A percentile compares a stretch with the other conserved stretches of the same genome.
Conservation (phyloP, 169 alveolate species). For the Cryptosporidium ryanae region DNA sequence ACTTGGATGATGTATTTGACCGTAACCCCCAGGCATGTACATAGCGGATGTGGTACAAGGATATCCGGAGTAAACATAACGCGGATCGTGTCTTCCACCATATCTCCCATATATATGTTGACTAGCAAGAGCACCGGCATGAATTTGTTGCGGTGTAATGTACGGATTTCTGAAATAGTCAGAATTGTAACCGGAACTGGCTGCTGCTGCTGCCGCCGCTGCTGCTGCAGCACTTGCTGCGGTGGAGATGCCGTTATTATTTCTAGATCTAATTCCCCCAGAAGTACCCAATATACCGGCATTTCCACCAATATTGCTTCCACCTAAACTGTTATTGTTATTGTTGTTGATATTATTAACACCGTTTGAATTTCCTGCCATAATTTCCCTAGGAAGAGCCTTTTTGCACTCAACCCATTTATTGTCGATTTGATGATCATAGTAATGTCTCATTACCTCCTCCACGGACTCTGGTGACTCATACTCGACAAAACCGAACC, state of each 20-base stretch:
- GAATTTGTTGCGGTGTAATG: constrained; percentile 8
- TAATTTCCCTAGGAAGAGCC: constrained; percentile 78
- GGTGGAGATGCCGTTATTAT: background rate
- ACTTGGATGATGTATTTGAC: constrained; percentile 18
- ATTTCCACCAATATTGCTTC: background rate
- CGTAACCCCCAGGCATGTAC: constrained; percentile 55
- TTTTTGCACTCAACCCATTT: constrained; percentile 81
- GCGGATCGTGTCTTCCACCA: constrained; percentile 68
- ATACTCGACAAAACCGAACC: constrained; percentile 81
- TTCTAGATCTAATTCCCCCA: constrained; percentile 48
- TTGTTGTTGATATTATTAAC: background rate
- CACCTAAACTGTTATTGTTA: background rate
- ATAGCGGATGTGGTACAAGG: constrained; percentile 38
- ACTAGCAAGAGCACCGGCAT: constrained; percentile 50
- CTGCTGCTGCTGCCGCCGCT: constrained; percentile 31
- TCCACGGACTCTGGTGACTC: constrained; percentile 79
- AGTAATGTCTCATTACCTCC: constrained; percentile 77
- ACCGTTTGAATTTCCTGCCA: constrained; percentile 65
- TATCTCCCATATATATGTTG: constrained; percentile 73
- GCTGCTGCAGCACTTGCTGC: background rate
- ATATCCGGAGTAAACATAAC: constrained; percentile 57
- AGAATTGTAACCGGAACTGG: constrained; percentile 31
- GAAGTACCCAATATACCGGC: background rate
- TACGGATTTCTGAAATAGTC: constrained; percentile 65
- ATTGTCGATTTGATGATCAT: constrained; percentile 75